Conservation (phyloP, 2,329 filamentous ascomycete genomes). For the Pseudofabraea citricarpa region DNA sequence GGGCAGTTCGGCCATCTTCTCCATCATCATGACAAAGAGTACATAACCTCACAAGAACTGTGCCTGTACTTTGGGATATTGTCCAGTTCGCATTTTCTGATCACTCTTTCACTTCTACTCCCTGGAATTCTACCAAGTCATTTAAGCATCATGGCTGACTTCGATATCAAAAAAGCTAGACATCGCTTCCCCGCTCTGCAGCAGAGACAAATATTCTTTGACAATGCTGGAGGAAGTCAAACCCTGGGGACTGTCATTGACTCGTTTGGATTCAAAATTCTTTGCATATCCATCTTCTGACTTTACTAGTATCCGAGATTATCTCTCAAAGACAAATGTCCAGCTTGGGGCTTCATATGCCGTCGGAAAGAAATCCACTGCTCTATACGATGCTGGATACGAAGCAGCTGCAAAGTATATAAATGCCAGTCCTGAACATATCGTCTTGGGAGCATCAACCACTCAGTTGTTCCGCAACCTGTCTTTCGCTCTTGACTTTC, state of each 20-base stretch:
- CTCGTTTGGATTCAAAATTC: constrained; percentile 40
- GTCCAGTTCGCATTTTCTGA: too few species aligned
- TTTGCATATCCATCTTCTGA: neutral
- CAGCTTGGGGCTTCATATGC: constrained; percentile 70
- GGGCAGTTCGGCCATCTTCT: too few species aligned
- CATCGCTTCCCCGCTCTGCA: constrained; percentile 64
- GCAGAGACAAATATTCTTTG: constrained; percentile 65
- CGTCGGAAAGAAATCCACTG: constrained; percentile 53
- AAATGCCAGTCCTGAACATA: constrained; percentile 51
- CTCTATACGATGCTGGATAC: constrained; percentile 54
- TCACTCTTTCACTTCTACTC: too few species aligned
- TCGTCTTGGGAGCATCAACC: constrained; percentile 67
- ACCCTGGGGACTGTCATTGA: constrained; percentile 62
- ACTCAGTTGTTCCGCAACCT: constrained; percentile 75
- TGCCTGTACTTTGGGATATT: too few species aligned
- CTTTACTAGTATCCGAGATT: constrained; percentile 51
- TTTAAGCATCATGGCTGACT: constrained; percentile 24
- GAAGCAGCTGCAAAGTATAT: constrained; percentile 65
- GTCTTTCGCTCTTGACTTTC: constrained; percentile 47
- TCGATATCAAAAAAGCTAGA: constrained; percentile 52
- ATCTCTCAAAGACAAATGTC: constrained; percentile 65
- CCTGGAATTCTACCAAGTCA: too few species aligned
- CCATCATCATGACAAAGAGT: too few species aligned
- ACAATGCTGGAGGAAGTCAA: constrained; percentile 76
- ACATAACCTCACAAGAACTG: too few species aligned